Conservation (phyloP, 768 basidiomycete genomes). For the Mycena crocata region DNA sequence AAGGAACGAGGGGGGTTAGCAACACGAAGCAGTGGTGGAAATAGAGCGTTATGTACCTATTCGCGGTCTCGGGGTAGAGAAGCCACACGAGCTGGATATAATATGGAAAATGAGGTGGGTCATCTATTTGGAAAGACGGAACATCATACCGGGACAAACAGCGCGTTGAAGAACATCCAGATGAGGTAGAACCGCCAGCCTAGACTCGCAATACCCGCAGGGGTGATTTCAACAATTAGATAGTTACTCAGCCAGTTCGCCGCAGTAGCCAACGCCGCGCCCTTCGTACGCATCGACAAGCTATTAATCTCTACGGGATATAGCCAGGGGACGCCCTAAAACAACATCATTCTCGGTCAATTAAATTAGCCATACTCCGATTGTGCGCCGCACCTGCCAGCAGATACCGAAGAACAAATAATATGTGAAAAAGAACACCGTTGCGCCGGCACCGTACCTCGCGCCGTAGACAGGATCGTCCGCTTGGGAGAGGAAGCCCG, state of each 20-base stretch:
- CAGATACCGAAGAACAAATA: constrained; percentile 64
- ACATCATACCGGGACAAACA: constrained; percentile 58
- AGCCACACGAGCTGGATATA: constrained; percentile 54
- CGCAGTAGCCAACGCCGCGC: constrained; percentile 60
- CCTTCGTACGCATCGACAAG: constrained; percentile 61
- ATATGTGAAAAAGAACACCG: constrained; percentile 62
- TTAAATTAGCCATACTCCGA: neutral
- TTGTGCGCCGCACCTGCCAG: constrained; percentile 55
- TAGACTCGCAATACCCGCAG: constrained; percentile 56
- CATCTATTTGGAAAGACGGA: neutral
- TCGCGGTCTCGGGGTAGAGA: constrained; percentile 62
- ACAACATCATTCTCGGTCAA: neutral
- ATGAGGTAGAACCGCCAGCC: constrained; percentile 64
- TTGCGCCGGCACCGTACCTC: constrained; percentile 56
- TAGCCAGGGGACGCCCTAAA: constrained; percentile 61
- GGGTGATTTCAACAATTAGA: constrained; percentile 62
- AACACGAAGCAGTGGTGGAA: neutral
- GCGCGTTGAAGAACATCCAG: constrained; percentile 60
- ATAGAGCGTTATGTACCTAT: constrained; percentile 32
- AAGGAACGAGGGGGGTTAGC: neutral
- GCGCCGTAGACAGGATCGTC: constrained; percentile 44
- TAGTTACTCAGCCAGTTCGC: constrained; percentile 68
- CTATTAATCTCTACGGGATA: constrained; percentile 65
- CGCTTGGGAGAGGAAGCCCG: constrained; percentile 53
- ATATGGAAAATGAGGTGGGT: neutral